A percentile compares a stretch with the other conserved stretches of the same genome.
Conservation (phyloP, 805 yeast genomes). For the Pichia thaimueangensis region DNA sequence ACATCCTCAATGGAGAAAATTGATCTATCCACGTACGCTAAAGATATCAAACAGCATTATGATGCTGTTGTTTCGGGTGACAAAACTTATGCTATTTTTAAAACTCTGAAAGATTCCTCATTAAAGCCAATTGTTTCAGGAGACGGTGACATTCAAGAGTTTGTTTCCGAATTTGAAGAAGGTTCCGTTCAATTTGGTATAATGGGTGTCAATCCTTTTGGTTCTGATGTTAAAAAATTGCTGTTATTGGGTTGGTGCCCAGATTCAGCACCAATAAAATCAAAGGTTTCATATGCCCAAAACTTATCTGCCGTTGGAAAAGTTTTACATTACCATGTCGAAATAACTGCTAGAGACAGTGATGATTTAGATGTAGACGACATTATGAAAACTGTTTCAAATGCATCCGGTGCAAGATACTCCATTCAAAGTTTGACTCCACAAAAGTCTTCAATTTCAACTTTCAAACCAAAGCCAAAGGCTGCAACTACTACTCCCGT, state of each 20-base stretch:
- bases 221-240: conserved; percentile 82
- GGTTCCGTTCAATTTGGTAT: conserved; percentile 87
- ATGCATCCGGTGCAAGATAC: conserved; percentile 96
- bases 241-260: conserved; percentile 95
- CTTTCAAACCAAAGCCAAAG: conserved; percentile 27
- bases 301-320: conserved; percentile 72
- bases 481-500: conserved; percentile 23
- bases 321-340: conserved; percentile 85
- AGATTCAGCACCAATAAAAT: conserved; percentile 80
- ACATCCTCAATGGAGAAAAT: conserved; percentile 42
- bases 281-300: conserved; percentile 68
- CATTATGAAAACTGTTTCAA: conserved; percentile 66
- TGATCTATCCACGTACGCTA: conserved; percentile 62
- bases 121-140: conserved; percentile 47
- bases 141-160: conserved; percentile 64
- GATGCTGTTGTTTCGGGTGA: conserved; percentile 76
- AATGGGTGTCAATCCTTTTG: conserved; percentile 80
- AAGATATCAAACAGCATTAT: conserved; percentile 68
- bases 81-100: conserved; percentile 71
- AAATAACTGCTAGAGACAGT: conserved; percentile 89
- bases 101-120: conserved; percentile 55
- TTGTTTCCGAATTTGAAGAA: conserved; percentile 76
- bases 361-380: conserved; percentile 83
- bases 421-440: conserved; percentile 44
- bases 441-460: conserved; percentile 21